A percentile compares a stretch with the other conserved stretches of the same genome.
Evolutionary conservation across 2,329 filamentous ascomycete species (phyloP).

Genomic region (Botrytis medusae): DNA sequence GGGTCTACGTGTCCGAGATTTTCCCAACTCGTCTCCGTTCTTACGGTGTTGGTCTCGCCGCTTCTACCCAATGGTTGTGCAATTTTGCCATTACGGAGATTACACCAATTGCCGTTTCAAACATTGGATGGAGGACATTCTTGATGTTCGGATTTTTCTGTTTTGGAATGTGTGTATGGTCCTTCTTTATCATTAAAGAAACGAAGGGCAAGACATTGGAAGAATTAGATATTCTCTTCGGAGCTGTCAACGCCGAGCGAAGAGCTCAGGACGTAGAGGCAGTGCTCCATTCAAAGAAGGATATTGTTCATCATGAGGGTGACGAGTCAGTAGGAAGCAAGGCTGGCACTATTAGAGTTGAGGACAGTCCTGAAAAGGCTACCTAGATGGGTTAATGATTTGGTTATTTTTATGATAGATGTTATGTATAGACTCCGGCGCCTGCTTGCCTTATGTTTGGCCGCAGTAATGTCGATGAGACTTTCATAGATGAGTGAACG

Average conservation of each 20-base stretch:
- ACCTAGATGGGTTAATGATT: neutral
- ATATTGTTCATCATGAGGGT: slow-evolving; percentile 11
- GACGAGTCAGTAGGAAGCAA: slow-evolving; percentile 8
- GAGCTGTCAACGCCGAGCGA: slow-evolving; percentile 16
- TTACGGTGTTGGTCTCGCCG: slow-evolving; percentile 63
- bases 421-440: neutral
- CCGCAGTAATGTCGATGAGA: neutral
- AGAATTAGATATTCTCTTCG: slow-evolving; percentile 45
- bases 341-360: slow-evolving; percentile 1
- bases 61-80: slow-evolving; percentile 70
- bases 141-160: slow-evolving; percentile 50
- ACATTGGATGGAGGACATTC: slow-evolving; percentile 49
- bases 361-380: slow-evolving; percentile 9
- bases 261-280: slow-evolving; percentile 25
- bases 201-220: slow-evolving; percentile 68
- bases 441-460: too few relatives aligned
- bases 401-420: slow-evolving; percentile 1
- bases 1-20: slow-evolving; percentile 53
- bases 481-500: neutral
- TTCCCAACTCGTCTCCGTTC: slow-evolving; percentile 49
- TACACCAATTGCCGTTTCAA: slow-evolving; percentile 51
- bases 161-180: slow-evolving; percentile 44
- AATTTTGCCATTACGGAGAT: slow-evolving; percentile 53
- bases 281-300: slow-evolving; percentile 23
- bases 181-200: slow-evolving; percentile 61